A percentile compares a stretch with the other conserved stretches of the same genome.
phyloP scores from a whole-genome alignment of 2,329 filamentous ascomycete species.

The Fusarium globosum region DNA sequence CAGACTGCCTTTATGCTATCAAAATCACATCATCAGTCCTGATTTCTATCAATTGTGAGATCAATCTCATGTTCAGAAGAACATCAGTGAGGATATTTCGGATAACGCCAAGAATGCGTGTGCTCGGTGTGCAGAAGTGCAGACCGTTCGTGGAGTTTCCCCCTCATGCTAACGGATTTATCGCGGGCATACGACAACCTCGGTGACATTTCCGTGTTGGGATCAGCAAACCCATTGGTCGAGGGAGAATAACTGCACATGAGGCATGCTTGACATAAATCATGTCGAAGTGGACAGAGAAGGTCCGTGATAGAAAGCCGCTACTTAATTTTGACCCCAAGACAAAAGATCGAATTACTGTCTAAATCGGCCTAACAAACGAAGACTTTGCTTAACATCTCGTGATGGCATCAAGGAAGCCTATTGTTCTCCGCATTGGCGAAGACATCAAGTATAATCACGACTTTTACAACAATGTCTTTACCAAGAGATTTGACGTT shows the following conservation, averaged over 20 bases:
- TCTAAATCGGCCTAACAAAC: too few relatives aligned
- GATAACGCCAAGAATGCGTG: not conserved
- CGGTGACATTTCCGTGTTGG: not conserved
- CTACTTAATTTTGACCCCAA: not conserved
- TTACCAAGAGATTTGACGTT: constrained; percentile 54
- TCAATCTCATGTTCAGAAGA: too few relatives aligned
- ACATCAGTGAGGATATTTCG: fast-evolving
- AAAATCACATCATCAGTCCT: fast-evolving
- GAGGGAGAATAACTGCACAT: too few relatives aligned
- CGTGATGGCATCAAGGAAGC: constrained; percentile 27
- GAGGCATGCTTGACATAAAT: not conserved
- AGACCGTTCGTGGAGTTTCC: not conserved
- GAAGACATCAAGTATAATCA: constrained; percentile 61
- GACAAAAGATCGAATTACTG: too few relatives aligned
- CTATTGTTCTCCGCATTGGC: constrained; percentile 48
- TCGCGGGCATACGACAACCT: not conserved
- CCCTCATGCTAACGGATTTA: not conserved
- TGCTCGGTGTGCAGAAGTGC: not conserved
- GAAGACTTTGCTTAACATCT: too few relatives aligned
- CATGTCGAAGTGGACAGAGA: not conserved
- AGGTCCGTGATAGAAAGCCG: not conserved
- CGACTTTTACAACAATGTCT: constrained; percentile 53
- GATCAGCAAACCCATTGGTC: not conserved
- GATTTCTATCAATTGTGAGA: fast-evolving
- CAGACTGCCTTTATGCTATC: fast-evolving